Percentiles rank a stretch among this genome's conserved stretches.
Conservation (phyloP, 306 rosid genomes). For the Senna tora region DNA sequence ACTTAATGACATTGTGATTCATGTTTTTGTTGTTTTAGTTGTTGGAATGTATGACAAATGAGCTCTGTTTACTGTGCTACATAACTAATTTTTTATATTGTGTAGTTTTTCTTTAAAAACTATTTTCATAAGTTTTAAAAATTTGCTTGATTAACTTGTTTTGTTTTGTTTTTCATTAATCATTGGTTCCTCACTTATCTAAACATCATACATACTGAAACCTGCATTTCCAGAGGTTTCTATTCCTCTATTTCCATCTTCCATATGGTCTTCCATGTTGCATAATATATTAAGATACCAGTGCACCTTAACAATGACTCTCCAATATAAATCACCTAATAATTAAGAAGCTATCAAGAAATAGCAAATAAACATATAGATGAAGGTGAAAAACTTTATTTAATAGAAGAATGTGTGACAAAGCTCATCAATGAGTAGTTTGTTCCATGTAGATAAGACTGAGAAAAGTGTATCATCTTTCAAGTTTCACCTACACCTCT, state of each 20-base stretch:
- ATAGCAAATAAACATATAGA: not conserved
- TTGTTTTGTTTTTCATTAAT: too few species aligned
- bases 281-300: constrained; percentile 27
- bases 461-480: too few species aligned
- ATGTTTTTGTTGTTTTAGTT: constrained; percentile 10
- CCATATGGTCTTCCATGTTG: constrained; percentile 42
- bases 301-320: constrained; percentile 12
- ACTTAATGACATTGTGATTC: constrained; percentile 18
- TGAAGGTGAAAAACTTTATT: constrained; percentile 1
- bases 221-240: constrained; percentile 42
- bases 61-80: too few species aligned
- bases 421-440: too few species aligned
- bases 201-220: constrained; percentile 36
- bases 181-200: constrained; percentile 42
- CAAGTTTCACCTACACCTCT: too few species aligned
- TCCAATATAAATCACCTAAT: not conserved
- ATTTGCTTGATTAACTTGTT: too few species aligned
- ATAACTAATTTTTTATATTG: too few species aligned
- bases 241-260: constrained; percentile 32
- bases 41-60: too few species aligned
- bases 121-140: too few species aligned
- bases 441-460: too few species aligned
- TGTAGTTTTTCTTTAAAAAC: too few species aligned
- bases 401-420: constrained; percentile 16
- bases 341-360: constrained; percentile 23